Percentiles rank a stretch among this genome's conserved stretches.
These are phyloP conservation scores for Calamus simplicifolius DNA, from an alignment of 176 grass and related monocot species.

Conservation along the genomic window DNA sequence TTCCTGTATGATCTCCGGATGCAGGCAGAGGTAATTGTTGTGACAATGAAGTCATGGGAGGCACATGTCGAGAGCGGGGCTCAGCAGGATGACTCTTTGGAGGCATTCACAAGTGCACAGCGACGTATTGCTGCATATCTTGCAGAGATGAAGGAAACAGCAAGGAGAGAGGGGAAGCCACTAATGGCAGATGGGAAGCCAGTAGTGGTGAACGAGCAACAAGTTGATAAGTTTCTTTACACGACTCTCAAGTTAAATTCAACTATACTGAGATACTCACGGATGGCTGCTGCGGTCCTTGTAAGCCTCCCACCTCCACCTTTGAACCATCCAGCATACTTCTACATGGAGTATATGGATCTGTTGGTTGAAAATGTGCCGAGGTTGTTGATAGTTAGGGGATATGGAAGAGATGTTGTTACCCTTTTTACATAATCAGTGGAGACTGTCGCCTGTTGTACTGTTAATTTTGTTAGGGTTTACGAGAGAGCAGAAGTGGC, in stretches of 20 bases:
- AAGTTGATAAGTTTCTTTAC: constrained; percentile 93
- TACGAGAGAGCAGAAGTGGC: too few relatives aligned
- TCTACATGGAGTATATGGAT: constrained; percentile 99
- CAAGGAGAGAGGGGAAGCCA: constrained; percentile 43
- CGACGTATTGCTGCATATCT: constrained; percentile 61
- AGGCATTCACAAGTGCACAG: constrained; percentile 78
- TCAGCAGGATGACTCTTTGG: constrained; percentile 71
- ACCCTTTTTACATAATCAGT: constrained; percentile 74
- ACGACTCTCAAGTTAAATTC: constrained; percentile 93
- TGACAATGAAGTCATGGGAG: constrained; percentile 89
- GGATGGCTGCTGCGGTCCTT: constrained; percentile 92
- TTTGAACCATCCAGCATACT: constrained; percentile 76
- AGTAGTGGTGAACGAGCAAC: constrained; percentile 70
- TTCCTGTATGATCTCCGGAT: constrained; percentile 96
- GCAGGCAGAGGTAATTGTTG: constrained; percentile 92
- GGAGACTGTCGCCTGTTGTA: neutral
- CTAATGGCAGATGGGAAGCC: constrained; percentile 65
- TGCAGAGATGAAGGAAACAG: constrained; percentile 68
- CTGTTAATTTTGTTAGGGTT: too few relatives aligned
- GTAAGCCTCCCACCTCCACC: constrained; percentile 91
- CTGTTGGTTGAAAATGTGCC: constrained; percentile 94
- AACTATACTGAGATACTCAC: constrained; percentile 83
- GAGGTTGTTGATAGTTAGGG: constrained; percentile 93
- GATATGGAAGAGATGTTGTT: constrained; percentile 92
- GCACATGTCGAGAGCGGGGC: constrained; percentile 34